Base-by-base conservation (phyloP, 164 flowering plant genomes). In the Umbilicus rupestris region DNA sequence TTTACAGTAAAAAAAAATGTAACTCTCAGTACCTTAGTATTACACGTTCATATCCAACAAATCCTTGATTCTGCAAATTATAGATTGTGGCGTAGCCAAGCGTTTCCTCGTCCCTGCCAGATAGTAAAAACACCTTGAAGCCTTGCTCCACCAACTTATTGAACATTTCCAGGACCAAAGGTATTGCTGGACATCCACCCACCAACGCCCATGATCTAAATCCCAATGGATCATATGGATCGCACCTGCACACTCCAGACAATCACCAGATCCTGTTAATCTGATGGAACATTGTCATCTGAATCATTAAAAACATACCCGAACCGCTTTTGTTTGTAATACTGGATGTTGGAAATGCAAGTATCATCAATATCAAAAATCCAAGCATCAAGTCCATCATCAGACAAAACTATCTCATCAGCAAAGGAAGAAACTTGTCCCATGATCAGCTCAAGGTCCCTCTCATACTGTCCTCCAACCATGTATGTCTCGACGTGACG, bases 301-400 rank as follows among this genome's bases (percentile, higher is more conserved):
- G n/a, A n/a, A n/a, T n/a, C n/a, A n/a, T n/a, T n/a, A 44, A 22
- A 8, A 0, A 69, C 72, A 2, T 83, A 91, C 97, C 97, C 94
- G 41, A 72, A 89, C 62, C 83, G 69, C 71, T 78, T 88, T 31
- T 74, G 70, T 66, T 46, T 71, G 67, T 89, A 86, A 75, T 81
- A 91, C 7, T 66, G 20, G 44, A 84, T 65, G 67, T 91, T 91
- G 41, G 97, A 91, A 71, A 92, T 68, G 76, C 96, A 92, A 20
- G 96, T 91, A 62, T 91, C 97, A 58, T 91, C 97, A 1, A 92
- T 83, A 49, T 92, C 97, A 0, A 89, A 72, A 66, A 87, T 75
- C 96, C 96, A 92, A 71, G 89, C 96, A 68, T 86, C 92, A 69
- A 73, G 68, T 64, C 87, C 88, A 68, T 86, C 92, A 46, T 31